Percentiles rank a stretch among this genome's conserved stretches.
phyloP scores from a whole-genome alignment of 495 filamentous ascomycete genomes.

The Neurospora terricola region DNA sequence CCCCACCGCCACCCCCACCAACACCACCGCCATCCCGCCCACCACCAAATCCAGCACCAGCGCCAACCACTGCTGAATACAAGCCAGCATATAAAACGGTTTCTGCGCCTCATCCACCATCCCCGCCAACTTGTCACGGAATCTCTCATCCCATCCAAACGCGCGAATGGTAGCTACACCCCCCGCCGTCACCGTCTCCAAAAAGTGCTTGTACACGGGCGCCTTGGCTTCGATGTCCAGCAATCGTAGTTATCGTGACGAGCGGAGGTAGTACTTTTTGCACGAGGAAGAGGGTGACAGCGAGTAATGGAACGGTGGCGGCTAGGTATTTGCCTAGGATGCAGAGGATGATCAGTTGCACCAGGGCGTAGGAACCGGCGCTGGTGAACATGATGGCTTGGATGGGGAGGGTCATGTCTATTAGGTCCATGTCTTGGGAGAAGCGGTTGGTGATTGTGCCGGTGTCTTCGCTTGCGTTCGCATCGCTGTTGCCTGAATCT shows the following conservation, averaged over 20 bases:
- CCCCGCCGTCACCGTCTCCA: constrained; percentile 27
- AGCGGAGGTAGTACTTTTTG: constrained; percentile 48
- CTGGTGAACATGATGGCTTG: constrained; percentile 10
- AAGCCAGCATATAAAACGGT: constrained; percentile 42
- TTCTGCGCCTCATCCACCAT: constrained; percentile 45
- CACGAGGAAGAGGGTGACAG: constrained; percentile 31
- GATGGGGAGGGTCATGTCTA: constrained; percentile 17
- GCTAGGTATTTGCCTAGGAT: constrained; percentile 18
- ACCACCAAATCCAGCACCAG: constrained; percentile 38
- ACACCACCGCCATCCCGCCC: constrained; percentile 27
- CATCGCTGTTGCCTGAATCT: neutral
- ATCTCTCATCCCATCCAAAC: constrained; percentile 34
- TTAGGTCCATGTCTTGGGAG: constrained; percentile 27
- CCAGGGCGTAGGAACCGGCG: constrained; percentile 2
- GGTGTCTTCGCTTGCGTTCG: constrained; percentile 7
- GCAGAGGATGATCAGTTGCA: constrained; percentile 23
- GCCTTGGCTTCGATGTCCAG: constrained; percentile 40
- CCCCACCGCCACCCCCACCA: constrained; percentile 30
- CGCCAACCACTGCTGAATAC: constrained; percentile 44
- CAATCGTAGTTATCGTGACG: constrained; percentile 47
- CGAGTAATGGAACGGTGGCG: constrained; percentile 18
- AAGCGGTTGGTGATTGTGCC: constrained; percentile 25
- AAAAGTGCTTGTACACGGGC: constrained; percentile 31
- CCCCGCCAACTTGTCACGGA: constrained; percentile 35
- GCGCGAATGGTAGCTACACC: constrained; percentile 42